phyloP scores from a whole-genome alignment of 192 early-diverging fungal species.

The Linnemannia schmuckeri region DNA sequence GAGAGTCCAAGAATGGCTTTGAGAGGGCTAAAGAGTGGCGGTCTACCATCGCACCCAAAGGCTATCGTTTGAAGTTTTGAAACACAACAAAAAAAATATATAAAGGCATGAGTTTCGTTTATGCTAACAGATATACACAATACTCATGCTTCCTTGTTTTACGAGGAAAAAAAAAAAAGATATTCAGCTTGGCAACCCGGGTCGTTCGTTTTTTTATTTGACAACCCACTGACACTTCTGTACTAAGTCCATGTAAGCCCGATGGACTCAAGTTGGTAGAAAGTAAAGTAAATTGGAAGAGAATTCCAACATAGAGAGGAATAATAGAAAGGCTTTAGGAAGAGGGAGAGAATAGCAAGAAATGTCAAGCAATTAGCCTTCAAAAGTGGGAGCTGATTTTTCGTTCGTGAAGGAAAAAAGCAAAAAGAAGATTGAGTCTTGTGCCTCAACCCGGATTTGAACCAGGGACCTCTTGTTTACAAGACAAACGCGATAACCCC shows the following conservation, averaged over 20 bases:
- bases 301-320: no score
- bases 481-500: constrained; percentile 53
- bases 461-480: constrained; percentile 56
- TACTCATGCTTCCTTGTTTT: no score
- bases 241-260: background rate
- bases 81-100: no score
- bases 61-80: constrained; percentile 45
- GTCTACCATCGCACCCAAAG: constrained; percentile 57
- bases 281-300: no score
- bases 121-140: no score
- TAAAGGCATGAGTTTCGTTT: no score
- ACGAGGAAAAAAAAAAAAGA: background rate
- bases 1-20: constrained; percentile 75
- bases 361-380: no score
- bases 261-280: background rate
- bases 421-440: constrained; percentile 9
- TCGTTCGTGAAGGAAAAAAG: no score
- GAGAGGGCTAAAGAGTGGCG: constrained; percentile 72
- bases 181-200: background rate
- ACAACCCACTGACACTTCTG: background rate
- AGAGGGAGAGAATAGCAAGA: no score
- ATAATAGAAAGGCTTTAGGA: no score
- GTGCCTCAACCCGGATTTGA: constrained; percentile 53
- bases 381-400: no score
- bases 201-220: background rate